These are phyloP conservation scores for Fonticula alba DNA, from an alignment of 78 protist genomes.

Conservation along the genomic window DNA sequence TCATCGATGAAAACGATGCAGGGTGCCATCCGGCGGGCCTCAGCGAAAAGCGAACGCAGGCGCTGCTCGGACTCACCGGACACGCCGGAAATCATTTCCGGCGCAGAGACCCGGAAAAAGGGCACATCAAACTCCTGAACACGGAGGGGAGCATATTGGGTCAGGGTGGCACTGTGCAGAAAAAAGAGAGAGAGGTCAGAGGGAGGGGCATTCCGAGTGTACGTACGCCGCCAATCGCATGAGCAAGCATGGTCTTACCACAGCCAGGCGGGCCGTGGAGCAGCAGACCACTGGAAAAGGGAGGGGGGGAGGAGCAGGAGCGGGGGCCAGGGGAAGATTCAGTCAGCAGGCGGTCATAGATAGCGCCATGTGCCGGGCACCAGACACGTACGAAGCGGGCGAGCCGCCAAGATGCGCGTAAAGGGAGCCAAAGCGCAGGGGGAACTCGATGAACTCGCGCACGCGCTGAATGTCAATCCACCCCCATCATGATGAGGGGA, in stretches of 20 bases:
- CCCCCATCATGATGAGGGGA: too few relatives aligned
- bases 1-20: constrained; percentile 87
- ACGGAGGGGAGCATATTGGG: too few relatives aligned
- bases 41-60: constrained; percentile 51
- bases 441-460: constrained; percentile 21
- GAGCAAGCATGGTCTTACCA: constrained; percentile 73
- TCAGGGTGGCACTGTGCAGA: too few relatives aligned
- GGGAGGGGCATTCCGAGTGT: neutral
- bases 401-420: constrained; percentile 35
- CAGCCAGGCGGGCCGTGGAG: constrained; percentile 83
- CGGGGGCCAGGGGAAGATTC: too few relatives aligned
- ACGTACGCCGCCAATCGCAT: constrained; percentile 63
- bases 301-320: too few relatives aligned
- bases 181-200: too few relatives aligned
- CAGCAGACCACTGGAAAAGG: constrained; percentile 53
- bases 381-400: too few relatives aligned
- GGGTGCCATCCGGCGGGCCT: constrained; percentile 60
- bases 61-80: constrained; percentile 86
- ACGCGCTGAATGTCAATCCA: constrained; percentile 16
- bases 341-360: too few relatives aligned
- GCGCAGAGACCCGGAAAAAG: constrained; percentile 56
- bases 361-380: too few relatives aligned
- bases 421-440: constrained; percentile 14
- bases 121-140: constrained; percentile 20
- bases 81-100: constrained; percentile 79